These are phyloP conservation scores for Neobulgaria alba DNA, from an alignment of 2,329 filamentous ascomycete species.

Conservation along the genomic window DNA sequence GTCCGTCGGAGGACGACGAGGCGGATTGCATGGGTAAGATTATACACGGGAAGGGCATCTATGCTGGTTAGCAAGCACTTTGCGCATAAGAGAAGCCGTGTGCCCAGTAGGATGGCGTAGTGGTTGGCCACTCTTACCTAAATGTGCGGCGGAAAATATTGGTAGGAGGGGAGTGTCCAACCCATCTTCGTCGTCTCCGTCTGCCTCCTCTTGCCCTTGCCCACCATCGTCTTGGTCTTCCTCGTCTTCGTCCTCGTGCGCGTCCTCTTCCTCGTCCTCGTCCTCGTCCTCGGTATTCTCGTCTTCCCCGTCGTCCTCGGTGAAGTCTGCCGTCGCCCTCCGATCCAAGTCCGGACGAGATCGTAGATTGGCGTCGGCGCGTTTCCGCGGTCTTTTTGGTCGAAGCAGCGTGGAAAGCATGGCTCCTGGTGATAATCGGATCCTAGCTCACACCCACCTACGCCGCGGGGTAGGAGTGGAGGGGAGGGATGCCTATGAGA, in stretches of 20 bases:
- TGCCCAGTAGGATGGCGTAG: neutral
- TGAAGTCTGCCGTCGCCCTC: conserved; percentile 53
- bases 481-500: neutral
- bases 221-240: conserved; percentile 26
- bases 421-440: no score
- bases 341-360: no score
- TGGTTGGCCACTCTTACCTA: no score
- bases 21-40: conserved; percentile 81
- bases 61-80: conserved; percentile 21
- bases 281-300: conserved; percentile 34
- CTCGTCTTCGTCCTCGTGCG: conserved; percentile 22
- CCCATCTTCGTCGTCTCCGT: conserved; percentile 32
- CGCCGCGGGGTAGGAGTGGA: no score
- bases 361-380: neutral
- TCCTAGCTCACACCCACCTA: no score
- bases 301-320: conserved; percentile 46
- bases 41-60: conserved; percentile 86
- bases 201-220: conserved; percentile 25
- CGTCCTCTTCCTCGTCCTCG: conserved; percentile 14
- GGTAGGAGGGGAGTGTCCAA: conserved; percentile 52
- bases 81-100: neutral
- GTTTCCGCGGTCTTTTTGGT: neutral
- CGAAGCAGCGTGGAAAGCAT: neutral
- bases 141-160: conserved; percentile 70
- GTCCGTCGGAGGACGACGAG: conserved; percentile 75